Conservation (phyloP, 202 grass and related monocot species). For the Miscanthus sacchariflorus region DNA sequence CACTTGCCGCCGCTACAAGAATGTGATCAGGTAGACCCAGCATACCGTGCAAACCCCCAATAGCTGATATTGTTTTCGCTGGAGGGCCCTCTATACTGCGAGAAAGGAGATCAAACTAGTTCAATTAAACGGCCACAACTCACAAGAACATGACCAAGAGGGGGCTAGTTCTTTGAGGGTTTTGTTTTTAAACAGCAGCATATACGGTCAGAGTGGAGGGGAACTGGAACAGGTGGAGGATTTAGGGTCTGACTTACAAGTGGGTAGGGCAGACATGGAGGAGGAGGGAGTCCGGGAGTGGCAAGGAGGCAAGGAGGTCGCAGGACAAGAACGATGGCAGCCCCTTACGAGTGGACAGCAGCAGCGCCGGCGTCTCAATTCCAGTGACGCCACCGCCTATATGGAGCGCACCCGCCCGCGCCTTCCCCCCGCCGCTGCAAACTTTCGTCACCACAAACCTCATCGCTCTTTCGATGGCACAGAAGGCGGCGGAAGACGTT, state of each 20-base stretch:
- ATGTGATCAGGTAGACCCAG: conserved; percentile 73
- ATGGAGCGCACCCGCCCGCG: conserved; percentile 69
- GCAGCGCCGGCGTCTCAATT: conserved; percentile 79
- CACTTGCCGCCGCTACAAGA: conserved; percentile 77
- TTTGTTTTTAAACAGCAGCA: conserved; percentile 24
- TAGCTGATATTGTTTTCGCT: conserved; percentile 65
- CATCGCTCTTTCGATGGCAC: conserved; percentile 41
- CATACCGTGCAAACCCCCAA: conserved; percentile 81
- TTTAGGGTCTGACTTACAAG: conserved; percentile 60
- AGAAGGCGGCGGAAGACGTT: background rate
- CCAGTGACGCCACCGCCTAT: conserved; percentile 40
- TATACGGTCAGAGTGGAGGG: background rate
- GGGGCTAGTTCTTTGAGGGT: background rate
- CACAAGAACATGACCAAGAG: background rate
- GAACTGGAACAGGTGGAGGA: background rate
- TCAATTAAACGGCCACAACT: background rate
- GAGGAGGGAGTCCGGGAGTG: conserved; percentile 77
- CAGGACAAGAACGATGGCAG: conserved; percentile 75
- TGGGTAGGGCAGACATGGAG: conserved; percentile 88
- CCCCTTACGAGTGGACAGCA: conserved; percentile 79
- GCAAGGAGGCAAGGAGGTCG: conserved; percentile 72
- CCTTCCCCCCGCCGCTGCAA: conserved; percentile 61
- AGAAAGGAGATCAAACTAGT: conserved; percentile 25
- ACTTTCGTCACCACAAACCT: conserved; percentile 71
- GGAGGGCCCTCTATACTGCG: conserved; percentile 78